Conservation (phyloP, 2,329 filamentous ascomycete genomes). For the Fusarium scirpi region DNA sequence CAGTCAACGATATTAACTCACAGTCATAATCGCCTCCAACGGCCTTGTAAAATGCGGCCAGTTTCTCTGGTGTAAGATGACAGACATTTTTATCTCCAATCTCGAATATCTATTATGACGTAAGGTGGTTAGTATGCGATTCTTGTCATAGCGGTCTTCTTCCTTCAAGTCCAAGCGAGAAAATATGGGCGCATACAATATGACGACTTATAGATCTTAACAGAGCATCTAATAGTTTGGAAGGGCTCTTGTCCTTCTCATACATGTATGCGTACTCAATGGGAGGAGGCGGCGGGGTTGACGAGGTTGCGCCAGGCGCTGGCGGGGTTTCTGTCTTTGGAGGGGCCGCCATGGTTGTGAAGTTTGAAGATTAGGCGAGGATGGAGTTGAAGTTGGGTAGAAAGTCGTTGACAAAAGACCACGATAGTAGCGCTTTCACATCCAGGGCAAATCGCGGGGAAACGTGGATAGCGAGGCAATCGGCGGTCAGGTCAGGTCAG, state of each 20-base stretch:
- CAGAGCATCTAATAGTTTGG: constrained; percentile 74
- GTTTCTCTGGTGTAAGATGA: constrained; percentile 72
- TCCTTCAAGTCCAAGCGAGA: neutral
- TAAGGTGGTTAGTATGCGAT: constrained; percentile 35
- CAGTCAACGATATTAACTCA: constrained; percentile 49
- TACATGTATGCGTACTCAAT: constrained; percentile 75
- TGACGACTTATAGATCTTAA: constrained; percentile 75
- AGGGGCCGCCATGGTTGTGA: constrained; percentile 44
- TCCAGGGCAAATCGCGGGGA: constrained; percentile 41
- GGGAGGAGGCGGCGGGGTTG: constrained; percentile 44
- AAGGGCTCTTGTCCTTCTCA: constrained; percentile 74
- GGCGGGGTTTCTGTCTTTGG: constrained; percentile 42
- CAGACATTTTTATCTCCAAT: constrained; percentile 68
- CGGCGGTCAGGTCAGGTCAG: constrained; percentile 47
- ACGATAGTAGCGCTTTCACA: constrained; percentile 31
- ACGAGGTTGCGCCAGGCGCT: constrained; percentile 38
- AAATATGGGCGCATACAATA: constrained; percentile 68
- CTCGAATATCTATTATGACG: constrained; percentile 61
- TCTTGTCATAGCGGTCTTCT: neutral
- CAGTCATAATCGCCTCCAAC: constrained; percentile 82
- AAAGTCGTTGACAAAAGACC: constrained; percentile 3
- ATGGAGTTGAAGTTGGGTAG: constrained; percentile 5
- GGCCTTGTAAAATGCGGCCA: constrained; percentile 80
- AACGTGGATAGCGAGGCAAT: constrained; percentile 31
- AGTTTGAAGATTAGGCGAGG: neutral